Base-by-base conservation (phyloP, 768 basidiomycete genomes). In the Hirschioporus abietinus region DNA sequence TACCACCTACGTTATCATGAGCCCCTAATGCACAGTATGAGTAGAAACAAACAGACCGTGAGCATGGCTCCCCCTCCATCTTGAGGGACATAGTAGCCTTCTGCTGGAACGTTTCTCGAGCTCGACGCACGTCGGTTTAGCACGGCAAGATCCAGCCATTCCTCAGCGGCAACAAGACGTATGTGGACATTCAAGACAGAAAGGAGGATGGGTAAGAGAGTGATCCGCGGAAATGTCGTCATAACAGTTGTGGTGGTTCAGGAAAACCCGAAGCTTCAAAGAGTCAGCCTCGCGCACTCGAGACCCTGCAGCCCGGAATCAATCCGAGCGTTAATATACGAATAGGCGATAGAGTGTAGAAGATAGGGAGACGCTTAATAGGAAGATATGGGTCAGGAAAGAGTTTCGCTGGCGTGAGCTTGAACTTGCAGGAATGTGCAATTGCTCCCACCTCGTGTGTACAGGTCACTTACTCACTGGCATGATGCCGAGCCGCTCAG, bases 51-150 rank as follows among this genome's bases (percentile, higher is more conserved):
- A 79, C 90, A 66, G 70, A 93, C 92, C 23, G 90, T 90, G 2
- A 93, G 77, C 84, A 89, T 84, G 67, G 80, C 82, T 0, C 93
- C 93, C 6, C 90, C 90, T 42, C 73, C 77, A 10, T 76, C 70
- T 8, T 73, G 65, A 0, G 91, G 90, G 67, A 84, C 78, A 69
- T 83, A 88, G 73, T 83, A 95, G 1, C 91, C 92, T 58, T 75
- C 72, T 7, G 80, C 67, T 4, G 88, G 85, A 17, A 84, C 71
- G 67, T 70, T 72, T 20, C 66, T 25, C 42, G 42, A 52, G 42
- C 42, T 52, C 12, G 60, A 25, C 30, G 60, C 60, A 15, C 60
- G 60, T 52, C 42, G 42, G 12, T 52, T 52, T 10, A 52, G 42
- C 42, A 52, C 42, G 42, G 42, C 42, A 3, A 52, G 42, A 52